Base-by-base conservation (phyloP, 2,329 filamentous ascomycete genomes). In the Plectosphaerella plurivora region DNA sequence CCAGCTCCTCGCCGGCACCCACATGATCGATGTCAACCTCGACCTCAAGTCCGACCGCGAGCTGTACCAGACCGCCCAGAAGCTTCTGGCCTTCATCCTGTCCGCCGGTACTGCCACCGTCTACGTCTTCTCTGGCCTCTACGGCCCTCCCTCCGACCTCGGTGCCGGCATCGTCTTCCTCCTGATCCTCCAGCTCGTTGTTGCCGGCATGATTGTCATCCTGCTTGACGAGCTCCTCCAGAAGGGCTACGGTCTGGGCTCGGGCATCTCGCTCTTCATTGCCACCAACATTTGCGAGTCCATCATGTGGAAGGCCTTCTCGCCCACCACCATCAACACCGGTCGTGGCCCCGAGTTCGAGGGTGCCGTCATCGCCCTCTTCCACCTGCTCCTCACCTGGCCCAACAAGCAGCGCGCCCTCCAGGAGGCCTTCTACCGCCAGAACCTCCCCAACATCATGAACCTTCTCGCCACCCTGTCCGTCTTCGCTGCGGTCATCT, bases 271-370 rank as follows among this genome's bases (percentile, higher is more conserved):
- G 47, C 89, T 99, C 59, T 99, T 99, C 83, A 99, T 99, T 70
- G 94, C 94, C 62, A 99, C 94, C 79, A 97, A 97, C 84, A 97
- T 99, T 68, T 99, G 94, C 89, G 94, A 99, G 82, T 97, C 93
- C 53, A 99, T 99, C 73, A 89, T 99, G 78, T 99, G 94, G 94
- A 97, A 97, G 83, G 94, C 95, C 50, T 97, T 99, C 82, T 97
- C 93, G 50, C 95, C 95, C 53, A 97, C 92, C 55, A 97, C 94
- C 69, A 95, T 97, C 79, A 99, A 99, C 84, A 99, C 95, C 61
- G 94, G 94, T 63, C 91, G 94, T 83, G 94, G 94, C 56, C 95
- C 95, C 65, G 94, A 99, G 78, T 99, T 97, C 67, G 94, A 99
- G 82, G 94, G 93, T 71, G 94, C 94, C 59, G 91, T 97, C 69